A percentile compares a stretch with the other conserved stretches of the same genome.
Conservation (phyloP, 2,329 filamentous ascomycete genomes). For the Fusarium liriodendri region DNA sequence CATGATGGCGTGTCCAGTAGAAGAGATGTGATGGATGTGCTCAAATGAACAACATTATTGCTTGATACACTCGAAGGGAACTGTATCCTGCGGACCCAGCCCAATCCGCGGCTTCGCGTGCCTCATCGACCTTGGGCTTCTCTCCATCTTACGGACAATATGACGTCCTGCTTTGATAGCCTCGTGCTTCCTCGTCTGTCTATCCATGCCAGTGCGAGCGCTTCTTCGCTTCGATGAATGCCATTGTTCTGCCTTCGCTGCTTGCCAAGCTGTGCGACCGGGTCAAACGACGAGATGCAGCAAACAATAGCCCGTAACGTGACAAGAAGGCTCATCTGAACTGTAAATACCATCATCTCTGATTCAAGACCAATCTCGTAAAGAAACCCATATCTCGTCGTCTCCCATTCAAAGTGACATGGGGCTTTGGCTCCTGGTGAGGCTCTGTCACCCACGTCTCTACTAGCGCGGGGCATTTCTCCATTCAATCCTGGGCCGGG, state of each 20-base stretch:
- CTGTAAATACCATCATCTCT: background rate
- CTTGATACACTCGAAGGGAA: background rate
- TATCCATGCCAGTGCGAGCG: background rate
- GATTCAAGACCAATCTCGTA: background rate
- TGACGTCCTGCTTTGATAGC: background rate
- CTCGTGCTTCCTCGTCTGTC: background rate
- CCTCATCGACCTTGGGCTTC: background rate
- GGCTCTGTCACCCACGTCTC: constrained; percentile 27
- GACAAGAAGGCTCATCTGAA: background rate
- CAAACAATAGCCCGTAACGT: background rate
- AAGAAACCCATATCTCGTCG: background rate
- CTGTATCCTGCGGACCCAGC: background rate
- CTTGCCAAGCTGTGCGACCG: background rate
- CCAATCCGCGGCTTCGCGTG: background rate
- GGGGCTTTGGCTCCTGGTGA: constrained; percentile 5
- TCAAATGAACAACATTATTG: background rate
- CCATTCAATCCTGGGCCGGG: constrained; percentile 37
- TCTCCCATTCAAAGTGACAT: background rate
- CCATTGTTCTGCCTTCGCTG: background rate
- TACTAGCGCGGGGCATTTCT: constrained; percentile 51
- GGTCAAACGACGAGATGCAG: background rate
- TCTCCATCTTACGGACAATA: background rate
- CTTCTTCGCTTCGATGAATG: background rate
- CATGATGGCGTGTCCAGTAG: too few species aligned
- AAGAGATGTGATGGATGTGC: too few species aligned